A percentile compares a stretch with the other conserved stretches of the same genome.
These are phyloP conservation scores for Tulasnella sp. DNA, from an alignment of 768 basidiomycete species.

Conservation along the genomic window DNA sequence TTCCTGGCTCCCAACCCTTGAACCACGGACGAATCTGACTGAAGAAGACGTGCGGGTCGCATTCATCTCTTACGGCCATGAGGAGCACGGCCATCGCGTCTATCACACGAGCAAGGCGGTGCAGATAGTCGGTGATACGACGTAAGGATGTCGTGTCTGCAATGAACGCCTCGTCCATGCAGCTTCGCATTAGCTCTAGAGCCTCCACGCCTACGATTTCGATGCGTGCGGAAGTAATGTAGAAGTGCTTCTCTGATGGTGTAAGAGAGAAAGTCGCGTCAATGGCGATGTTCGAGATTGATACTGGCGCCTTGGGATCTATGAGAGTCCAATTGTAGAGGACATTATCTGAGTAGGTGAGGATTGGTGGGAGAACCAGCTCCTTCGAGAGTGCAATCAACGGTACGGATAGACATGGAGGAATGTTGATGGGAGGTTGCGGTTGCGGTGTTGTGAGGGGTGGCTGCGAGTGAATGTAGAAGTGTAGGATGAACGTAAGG, in stretches of 20 bases:
- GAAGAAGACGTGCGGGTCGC: constrained; percentile 72
- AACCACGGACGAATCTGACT: constrained; percentile 89
- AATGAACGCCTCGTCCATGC: constrained; percentile 83
- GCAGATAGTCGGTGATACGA: constrained; percentile 57
- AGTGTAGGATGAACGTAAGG: constrained; percentile 78
- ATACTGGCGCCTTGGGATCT: constrained; percentile 16
- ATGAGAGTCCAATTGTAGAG: constrained; percentile 53
- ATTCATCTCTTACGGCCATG: constrained; percentile 48
- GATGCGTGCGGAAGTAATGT: constrained; percentile 72
- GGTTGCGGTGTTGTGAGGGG: constrained; percentile 4
- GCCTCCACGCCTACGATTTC: constrained; percentile 78
- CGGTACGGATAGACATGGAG: constrained; percentile 59
- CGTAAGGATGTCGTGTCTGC: constrained; percentile 54
- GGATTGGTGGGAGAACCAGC: constrained; percentile 72
- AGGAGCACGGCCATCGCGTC: constrained; percentile 51
- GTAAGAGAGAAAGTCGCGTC: constrained; percentile 55
- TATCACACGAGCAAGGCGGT: constrained; percentile 51
- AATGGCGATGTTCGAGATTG: constrained; percentile 40
- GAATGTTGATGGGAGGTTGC: constrained; percentile 47
- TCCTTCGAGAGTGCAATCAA: constrained; percentile 56
- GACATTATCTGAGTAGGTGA: constrained; percentile 87
- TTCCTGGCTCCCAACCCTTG: constrained; percentile 53
- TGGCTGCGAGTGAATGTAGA: constrained; percentile 56
- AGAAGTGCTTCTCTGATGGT: constrained; percentile 76
- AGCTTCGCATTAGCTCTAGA: constrained; percentile 72